Conservation (phyloP, 176 grass and related monocot genomes). For the Carex cristatella region DNA sequence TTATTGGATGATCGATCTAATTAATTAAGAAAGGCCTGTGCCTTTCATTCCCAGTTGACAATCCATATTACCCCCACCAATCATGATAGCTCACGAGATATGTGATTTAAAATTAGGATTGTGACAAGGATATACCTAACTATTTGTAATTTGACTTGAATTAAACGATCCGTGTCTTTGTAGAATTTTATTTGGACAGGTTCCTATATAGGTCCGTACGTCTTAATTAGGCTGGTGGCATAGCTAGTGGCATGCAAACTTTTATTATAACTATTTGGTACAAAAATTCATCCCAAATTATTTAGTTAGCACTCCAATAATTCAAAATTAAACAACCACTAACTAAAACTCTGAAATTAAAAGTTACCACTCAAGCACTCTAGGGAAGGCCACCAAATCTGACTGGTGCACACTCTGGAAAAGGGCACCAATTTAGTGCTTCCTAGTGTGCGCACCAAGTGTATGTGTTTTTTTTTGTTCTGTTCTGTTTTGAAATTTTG, state of each 20-base stretch:
- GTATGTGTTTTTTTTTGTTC: too few species aligned
- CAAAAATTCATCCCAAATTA: background rate
- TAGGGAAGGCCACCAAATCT: too few species aligned
- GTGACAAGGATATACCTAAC: background rate
- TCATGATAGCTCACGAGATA: too few species aligned
- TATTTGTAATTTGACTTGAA: background rate
- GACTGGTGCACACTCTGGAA: too few species aligned
- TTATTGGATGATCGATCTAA: background rate
- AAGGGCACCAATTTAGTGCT: too few species aligned
- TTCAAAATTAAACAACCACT: too few species aligned
- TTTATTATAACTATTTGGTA: background rate
- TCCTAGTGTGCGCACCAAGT: too few species aligned
- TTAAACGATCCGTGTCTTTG: background rate
- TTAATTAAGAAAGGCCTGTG: background rate
- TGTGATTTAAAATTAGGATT: background rate
- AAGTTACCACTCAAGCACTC: too few species aligned
- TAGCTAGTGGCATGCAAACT: background rate
- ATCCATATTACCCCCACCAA: too few species aligned
- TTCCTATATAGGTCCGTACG: background rate
- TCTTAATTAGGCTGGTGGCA: background rate
- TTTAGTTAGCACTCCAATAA: too few species aligned
- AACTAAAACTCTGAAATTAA: too few species aligned
- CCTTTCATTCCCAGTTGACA: background rate
- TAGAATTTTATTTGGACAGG: background rate
- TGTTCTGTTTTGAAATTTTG: too few species aligned